Evolutionary conservation across 805 yeast genomes (phyloP), one percentile per base, ranked within the genome.

Genomic region (Spathaspora girioi): DNA sequence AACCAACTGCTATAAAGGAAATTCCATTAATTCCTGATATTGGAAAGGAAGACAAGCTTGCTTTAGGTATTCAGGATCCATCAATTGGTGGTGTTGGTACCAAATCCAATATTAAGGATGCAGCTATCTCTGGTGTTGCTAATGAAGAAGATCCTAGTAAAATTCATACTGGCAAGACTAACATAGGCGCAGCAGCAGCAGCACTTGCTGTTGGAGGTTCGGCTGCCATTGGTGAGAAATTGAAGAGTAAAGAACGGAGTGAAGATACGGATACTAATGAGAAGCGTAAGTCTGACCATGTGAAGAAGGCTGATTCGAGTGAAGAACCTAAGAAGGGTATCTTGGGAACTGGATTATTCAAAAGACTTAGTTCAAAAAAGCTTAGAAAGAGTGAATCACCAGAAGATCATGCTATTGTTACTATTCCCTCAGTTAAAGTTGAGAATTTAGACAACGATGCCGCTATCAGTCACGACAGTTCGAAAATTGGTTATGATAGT

Each of bases 101-200:
- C 8, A 15, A 35, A 7, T 3, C 9, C 4, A 35, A 35, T 3
- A 35, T n/a, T 35, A 5, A 35, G 14, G 40, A 35, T 35, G 40
- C 18, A 4, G 40, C 40, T 35, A 35, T 35, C 3, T 35, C 40
- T 35, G 40, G 40, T n/a, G 18, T 35, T n/a, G 18, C 15, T n/a
- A 14, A 35, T 11, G 26, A 44, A 35, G 23, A 43, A 10, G 45
- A 43, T 20, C 40, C 31, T 12, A 41, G 20, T 11, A 29, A 42
- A 17, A 46, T 19, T 18, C 40, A 43, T 42, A 12, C 15, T 27
- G 47, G 51, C 3, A 42, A 31, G 29, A 9, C 43, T 3, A 46
- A 43, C 14, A 38, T 35, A 26, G 51, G 47, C 45, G 43, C 47
- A 18, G 51, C 51, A 15, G 56, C 53, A 14, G 46, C 51, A 20